phyloP scores from a whole-genome alignment of 1,139 yeast genomes.

The Saccharomycopsis crataegensis region DNA sequence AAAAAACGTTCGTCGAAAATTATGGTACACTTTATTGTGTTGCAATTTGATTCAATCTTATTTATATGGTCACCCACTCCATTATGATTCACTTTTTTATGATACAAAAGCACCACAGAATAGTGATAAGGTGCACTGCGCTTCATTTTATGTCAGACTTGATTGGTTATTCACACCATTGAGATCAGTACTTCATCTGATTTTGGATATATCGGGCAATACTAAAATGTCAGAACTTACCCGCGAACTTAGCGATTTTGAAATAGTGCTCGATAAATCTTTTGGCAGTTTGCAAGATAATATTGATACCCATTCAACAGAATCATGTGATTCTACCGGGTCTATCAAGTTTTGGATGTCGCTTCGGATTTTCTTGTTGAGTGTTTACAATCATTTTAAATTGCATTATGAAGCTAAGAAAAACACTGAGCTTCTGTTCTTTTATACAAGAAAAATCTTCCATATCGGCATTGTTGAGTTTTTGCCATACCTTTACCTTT shows the following conservation, averaged over 20 bases:
- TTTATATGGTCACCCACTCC: neutral
- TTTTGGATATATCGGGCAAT: conserved; percentile 4
- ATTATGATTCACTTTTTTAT: neutral
- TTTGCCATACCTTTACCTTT: neutral
- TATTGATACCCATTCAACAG: neutral
- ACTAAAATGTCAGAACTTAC: neutral
- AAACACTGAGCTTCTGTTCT: neutral
- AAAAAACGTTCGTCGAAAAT: neutral
- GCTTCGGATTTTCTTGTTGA: neutral
- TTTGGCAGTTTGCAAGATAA: neutral
- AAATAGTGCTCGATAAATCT: neutral
- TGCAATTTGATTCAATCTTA: neutral
- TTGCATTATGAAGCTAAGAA: neutral
- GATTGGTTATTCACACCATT: neutral
- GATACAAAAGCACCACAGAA: neutral
- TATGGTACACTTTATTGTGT: neutral
- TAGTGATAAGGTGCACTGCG: neutral
- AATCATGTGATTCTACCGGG: neutral
- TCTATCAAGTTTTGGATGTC: neutral
- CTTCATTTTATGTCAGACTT: neutral
- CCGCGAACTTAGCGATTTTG: neutral
- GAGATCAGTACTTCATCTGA: neutral
- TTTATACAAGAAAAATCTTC: neutral
- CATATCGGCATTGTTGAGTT: neutral
- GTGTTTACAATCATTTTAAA: neutral